Conservation (phyloP, 352 stramenopile species). For the Saprolegnia parasitica region DNA sequence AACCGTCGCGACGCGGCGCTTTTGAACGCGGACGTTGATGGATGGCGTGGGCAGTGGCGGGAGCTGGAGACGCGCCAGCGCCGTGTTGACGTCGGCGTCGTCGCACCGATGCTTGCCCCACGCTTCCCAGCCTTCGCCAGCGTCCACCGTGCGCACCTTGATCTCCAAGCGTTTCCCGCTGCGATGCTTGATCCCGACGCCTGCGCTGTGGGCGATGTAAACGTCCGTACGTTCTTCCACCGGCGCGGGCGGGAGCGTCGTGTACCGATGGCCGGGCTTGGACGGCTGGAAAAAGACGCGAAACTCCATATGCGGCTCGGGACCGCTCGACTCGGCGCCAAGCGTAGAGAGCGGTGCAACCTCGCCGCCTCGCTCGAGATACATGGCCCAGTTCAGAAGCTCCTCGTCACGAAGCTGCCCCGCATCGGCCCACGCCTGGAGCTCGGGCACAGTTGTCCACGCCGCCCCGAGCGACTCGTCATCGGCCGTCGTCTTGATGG, state of each 20-base stretch:
- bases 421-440: background rate
- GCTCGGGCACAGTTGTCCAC: background rate
- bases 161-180: background rate
- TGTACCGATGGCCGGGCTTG: background rate
- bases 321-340: background rate
- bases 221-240: background rate
- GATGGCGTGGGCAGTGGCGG: background rate
- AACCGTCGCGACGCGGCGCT: background rate
- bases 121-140: background rate
- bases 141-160: background rate
- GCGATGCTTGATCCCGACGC: conserved; percentile 2
- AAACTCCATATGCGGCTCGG: background rate
- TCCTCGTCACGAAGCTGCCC: background rate
- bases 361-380: background rate
- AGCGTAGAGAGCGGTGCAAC: background rate
- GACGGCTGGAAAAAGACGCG: background rate
- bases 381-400: conserved; percentile 6
- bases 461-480: background rate
- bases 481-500: background rate
- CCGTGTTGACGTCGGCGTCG: background rate
- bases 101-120: background rate
- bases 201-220: background rate
- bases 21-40: background rate
- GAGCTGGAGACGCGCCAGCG: background rate
- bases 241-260: background rate